Percentiles rank a stretch among this genome's conserved stretches.
Conservation (phyloP, 192 early-diverging fungal genomes). For the Piromyces sp. region DNA sequence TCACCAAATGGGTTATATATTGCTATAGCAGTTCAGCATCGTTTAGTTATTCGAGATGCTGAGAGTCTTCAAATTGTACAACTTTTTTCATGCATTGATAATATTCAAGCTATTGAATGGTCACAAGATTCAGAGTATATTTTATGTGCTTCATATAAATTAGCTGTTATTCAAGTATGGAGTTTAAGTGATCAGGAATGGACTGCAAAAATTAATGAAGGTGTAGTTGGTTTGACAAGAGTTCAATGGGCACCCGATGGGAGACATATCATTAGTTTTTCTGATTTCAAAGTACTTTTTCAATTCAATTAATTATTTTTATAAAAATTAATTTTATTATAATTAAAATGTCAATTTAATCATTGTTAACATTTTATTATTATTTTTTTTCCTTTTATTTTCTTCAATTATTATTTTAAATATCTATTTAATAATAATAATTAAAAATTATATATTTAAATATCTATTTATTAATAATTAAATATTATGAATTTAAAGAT, state of each 20-base stretch:
- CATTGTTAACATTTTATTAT: too few species aligned
- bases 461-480: neutral
- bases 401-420: too few species aligned
- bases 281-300: conserved; percentile 24
- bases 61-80: conserved; percentile 39
- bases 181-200: conserved; percentile 37
- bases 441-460: neutral
- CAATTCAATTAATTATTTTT: too few species aligned
- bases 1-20: conserved; percentile 11
- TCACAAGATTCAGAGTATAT: conserved; percentile 44
- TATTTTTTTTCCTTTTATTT: too few species aligned
- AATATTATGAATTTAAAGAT: conserved; percentile 10
- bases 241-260: conserved; percentile 33
- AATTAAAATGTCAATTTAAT: too few species aligned
- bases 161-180: conserved; percentile 30
- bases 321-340: too few species aligned
- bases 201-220: conserved; percentile 31
- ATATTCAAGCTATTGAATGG: conserved; percentile 43
- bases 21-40: conserved; percentile 45
- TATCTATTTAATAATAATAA: too few species aligned
- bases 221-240: conserved; percentile 16
- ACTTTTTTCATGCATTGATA: conserved; percentile 25
- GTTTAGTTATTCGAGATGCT: conserved; percentile 52
- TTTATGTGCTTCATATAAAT: conserved; percentile 23
- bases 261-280: conserved; percentile 25